Evolutionary conservation across 2,329 filamentous ascomycete species (phyloP), one percentile per base, ranked within the genome.

Genomic region (Dactylella cylindrospora): DNA sequence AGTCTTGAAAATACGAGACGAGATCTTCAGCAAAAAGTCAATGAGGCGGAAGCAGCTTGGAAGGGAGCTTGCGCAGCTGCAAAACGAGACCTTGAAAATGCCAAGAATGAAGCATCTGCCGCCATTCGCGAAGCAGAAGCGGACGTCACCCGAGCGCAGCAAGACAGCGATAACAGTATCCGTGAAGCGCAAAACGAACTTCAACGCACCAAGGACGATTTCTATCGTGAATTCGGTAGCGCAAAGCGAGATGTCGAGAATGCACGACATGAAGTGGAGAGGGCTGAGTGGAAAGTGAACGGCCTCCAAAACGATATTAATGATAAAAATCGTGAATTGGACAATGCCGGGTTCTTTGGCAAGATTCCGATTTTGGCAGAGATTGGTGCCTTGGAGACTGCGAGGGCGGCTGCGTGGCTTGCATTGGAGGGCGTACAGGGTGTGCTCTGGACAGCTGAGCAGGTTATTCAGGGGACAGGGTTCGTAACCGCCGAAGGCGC

Each of bases 1-100:
- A 3, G 5, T 19, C 28, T 49, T 17, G 31, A 49, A 49, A 20
- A 65, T 50, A 50, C 32, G 41, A 36, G 41, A 35, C 23, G 44
- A 43, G 12, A 36, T 50, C n/a, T 33, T 25, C 26, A 53, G 15
- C 19, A 26, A 3, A 46, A 45, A 22, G 39, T 45, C 17, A 26
- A 29, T 6, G 23, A 22, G 8, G 39, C 40, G 2, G 38, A 33
- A n/a, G 39, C 20, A 13, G 49, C 39, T 22, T 46, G 40, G 23
- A 33, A 45, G 4, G 40, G 28, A 2, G 38, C 23, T 13, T 28
- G 23, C 28, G 40, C 40, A 13, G 25, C 12, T 44, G 40, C 40
- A 32, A 44, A 28, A 19, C 23, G 28, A 44, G 40, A 28, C 2
- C 5, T 44, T 5, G 23, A 32, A 31, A 31, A 29, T 10, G 25